Conservation (phyloP, 495 filamentous ascomycete genomes). For the Penicillium cataractarum region DNA sequence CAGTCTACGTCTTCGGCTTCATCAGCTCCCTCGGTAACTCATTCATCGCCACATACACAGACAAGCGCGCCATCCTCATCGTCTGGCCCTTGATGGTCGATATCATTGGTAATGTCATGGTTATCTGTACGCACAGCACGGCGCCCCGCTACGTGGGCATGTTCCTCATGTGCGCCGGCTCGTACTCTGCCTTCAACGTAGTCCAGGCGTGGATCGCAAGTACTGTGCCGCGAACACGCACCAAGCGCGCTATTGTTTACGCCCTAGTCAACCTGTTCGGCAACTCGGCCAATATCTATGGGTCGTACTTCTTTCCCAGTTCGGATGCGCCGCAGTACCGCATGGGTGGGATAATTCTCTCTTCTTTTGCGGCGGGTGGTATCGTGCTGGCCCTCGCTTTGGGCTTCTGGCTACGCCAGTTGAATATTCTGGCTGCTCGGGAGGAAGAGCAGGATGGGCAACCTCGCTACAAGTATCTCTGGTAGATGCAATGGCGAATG, state of each 20-base stretch:
- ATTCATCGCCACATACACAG: constrained; percentile 37
- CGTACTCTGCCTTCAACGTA: constrained; percentile 31
- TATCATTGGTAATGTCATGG: constrained; percentile 11
- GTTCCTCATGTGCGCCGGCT: constrained; percentile 32
- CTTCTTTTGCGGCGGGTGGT: background rate
- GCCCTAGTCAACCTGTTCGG: background rate
- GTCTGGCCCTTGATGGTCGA: background rate
- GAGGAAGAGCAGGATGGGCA: background rate
- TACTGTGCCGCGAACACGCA: background rate
- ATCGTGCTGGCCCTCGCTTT: background rate
- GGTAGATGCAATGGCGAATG: background rate
- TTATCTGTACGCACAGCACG: constrained; percentile 21
- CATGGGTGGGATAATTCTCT: background rate
- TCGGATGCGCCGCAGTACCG: background rate
- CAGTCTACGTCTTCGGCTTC: constrained; percentile 36
- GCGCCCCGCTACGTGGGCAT: constrained; percentile 26
- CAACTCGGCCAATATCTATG: background rate
- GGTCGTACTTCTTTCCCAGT: background rate
- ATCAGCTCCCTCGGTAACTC: constrained; percentile 33
- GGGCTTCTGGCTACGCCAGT: background rate
- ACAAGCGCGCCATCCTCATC: background rate
- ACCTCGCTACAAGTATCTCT: background rate
- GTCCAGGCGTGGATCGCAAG: constrained; percentile 14
- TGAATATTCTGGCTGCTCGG: background rate
- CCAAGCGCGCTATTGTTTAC: background rate